phyloP scores from a whole-genome alignment of 148 eudicot species.

The Salicornia ramosissima region DNA sequence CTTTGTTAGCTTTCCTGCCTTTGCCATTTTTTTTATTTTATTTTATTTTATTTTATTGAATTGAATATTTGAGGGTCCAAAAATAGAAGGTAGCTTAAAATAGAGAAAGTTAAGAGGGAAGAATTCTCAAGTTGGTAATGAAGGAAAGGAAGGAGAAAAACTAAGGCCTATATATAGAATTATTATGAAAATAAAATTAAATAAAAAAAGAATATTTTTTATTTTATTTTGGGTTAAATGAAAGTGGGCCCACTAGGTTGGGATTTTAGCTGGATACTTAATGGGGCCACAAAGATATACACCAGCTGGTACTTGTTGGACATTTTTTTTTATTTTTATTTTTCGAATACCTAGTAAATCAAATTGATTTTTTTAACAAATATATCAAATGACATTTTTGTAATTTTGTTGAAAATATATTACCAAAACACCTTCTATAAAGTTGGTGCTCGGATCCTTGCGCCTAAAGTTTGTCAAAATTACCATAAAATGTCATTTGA shows the following conservation, averaged over 20 bases:
- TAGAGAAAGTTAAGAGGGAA: background rate
- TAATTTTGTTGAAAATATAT: too few species aligned
- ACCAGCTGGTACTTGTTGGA: slow-evolving; percentile 25
- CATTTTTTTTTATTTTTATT: too few species aligned
- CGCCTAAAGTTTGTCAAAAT: too few species aligned
- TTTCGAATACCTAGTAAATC: too few species aligned
- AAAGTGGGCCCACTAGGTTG: slow-evolving; percentile 2
- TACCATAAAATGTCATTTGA: background rate
- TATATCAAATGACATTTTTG: too few species aligned
- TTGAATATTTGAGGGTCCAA: background rate
- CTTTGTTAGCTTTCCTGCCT: slow-evolving; percentile 61
- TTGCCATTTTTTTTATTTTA: slow-evolving; percentile 37
- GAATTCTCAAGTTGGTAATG: background rate
- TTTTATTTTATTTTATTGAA: background rate
- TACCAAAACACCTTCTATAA: too few species aligned
- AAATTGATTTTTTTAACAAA: too few species aligned
- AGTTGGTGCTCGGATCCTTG: background rate
- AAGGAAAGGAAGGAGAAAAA: background rate
- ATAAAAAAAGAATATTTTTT: background rate
- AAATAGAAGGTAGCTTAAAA: background rate
- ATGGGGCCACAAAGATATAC: slow-evolving; percentile 7
- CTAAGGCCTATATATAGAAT: slow-evolving; percentile 10
- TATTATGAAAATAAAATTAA: background rate
- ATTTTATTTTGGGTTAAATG: background rate
- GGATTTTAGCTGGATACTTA: slow-evolving; percentile 3